These are phyloP conservation scores for Arctostaphylos glauca DNA, from an alignment of 148 eudicot genomes.

Conservation along the genomic window DNA sequence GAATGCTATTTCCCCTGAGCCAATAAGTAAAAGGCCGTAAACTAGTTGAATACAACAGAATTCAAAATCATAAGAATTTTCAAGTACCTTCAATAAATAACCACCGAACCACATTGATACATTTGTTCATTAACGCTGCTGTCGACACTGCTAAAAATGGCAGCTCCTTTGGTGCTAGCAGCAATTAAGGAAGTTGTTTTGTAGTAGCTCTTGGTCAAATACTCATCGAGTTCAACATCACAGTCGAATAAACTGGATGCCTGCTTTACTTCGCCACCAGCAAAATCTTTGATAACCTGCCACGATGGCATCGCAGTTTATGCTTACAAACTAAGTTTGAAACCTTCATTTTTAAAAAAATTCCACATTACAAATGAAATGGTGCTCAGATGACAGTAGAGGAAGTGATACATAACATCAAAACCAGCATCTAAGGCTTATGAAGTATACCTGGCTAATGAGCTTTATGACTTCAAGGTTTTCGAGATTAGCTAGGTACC, in stretches of 20 bases:
- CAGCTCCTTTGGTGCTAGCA: conserved; percentile 86
- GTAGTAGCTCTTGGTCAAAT: conserved; percentile 83
- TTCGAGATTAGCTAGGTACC: conserved; percentile 97
- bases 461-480: conserved; percentile 92
- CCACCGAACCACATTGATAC: conserved; percentile 42
- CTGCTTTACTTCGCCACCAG: conserved; percentile 94
- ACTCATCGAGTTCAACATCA: conserved; percentile 72
- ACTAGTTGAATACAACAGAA: not conserved
- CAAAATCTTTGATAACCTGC: conserved; percentile 97
- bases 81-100: not conserved
- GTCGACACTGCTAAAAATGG: conserved; percentile 78
- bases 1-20: conserved; percentile 2
- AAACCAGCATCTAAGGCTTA: not conserved
- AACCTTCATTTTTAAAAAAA: not conserved
- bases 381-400: not conserved
- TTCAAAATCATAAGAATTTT: not conserved
- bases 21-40: not conserved
- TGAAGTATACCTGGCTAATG: conserved; percentile 72
- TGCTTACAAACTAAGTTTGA: not conserved
- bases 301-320: conserved; percentile 7
- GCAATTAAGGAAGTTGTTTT: conserved; percentile 96
- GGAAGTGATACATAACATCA: not conserved
- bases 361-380: not conserved
- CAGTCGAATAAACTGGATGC: conserved; percentile 88
- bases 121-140: conserved; percentile 52